phyloP scores from a whole-genome alignment of 2,329 filamentous ascomycete species.

The Dactylellina drechsleri region DNA sequence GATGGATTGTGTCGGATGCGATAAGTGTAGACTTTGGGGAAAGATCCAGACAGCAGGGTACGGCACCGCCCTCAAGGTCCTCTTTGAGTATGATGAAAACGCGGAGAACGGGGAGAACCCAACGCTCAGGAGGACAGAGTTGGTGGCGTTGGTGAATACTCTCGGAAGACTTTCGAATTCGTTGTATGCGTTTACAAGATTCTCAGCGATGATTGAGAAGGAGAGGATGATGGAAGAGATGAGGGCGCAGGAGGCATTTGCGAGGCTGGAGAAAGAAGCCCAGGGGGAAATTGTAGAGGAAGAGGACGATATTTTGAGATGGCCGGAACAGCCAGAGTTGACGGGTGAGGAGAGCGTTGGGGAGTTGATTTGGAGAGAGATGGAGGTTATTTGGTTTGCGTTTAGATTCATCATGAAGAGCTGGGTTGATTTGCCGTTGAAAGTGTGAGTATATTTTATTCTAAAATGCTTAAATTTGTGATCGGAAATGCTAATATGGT shows the following conservation, averaged over 20 bases:
- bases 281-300: constrained; percentile 29
- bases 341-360: constrained; percentile 63
- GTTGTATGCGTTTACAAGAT: constrained; percentile 77
- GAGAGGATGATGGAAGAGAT: constrained; percentile 62
- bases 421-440: constrained; percentile 76
- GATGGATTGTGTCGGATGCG: constrained; percentile 98
- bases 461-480: background rate
- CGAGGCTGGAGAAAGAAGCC: constrained; percentile 52
- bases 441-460: constrained; percentile 70
- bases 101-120: constrained; percentile 72
- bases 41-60: constrained; percentile 96
- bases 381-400: constrained; percentile 71
- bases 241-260: constrained; percentile 58
- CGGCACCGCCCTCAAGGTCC: constrained; percentile 90
- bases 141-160: constrained; percentile 95
- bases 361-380: constrained; percentile 73
- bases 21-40: constrained; percentile 98
- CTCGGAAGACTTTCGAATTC: constrained; percentile 86
- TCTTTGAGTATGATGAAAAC: constrained; percentile 83
- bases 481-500: background rate
- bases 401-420: constrained; percentile 73
- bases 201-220: constrained; percentile 68
- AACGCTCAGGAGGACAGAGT: constrained; percentile 82
- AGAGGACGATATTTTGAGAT: constrained; percentile 16
- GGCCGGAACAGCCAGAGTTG: constrained; percentile 35